phyloP scores from a whole-genome alignment of 495 filamentous ascomycete genomes.

The Neurospora intermedia region DNA sequence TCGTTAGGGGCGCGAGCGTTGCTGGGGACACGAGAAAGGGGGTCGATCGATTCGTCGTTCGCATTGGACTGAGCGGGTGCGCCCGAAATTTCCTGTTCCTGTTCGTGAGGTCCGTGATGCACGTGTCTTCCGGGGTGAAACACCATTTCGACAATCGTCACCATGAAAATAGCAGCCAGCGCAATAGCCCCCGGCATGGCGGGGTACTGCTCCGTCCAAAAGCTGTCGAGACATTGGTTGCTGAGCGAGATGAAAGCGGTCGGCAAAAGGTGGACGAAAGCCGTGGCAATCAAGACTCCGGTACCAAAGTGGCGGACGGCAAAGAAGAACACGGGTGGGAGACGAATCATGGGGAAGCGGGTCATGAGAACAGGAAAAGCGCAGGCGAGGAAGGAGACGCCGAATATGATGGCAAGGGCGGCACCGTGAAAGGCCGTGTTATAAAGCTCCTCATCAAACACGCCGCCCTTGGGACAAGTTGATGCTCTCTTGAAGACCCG shows the following conservation, averaged over 20 bases:
- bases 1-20: neutral
- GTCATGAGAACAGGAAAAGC: slow-evolving; percentile 44
- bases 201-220: slow-evolving; percentile 63
- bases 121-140: slow-evolving; percentile 38
- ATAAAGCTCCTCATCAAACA: slow-evolving; percentile 35
- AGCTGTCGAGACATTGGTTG: slow-evolving; percentile 64
- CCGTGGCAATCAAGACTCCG: slow-evolving; percentile 76
- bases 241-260: slow-evolving; percentile 73
- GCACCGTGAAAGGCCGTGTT: slow-evolving; percentile 61
- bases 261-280: slow-evolving; percentile 74
- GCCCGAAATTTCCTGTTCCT: slow-evolving; percentile 22
- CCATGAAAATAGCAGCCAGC: slow-evolving; percentile 62
- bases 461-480: slow-evolving; percentile 1
- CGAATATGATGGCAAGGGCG: slow-evolving; percentile 62
- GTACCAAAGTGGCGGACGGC: slow-evolving; percentile 74
- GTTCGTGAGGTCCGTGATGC: slow-evolving; percentile 30
- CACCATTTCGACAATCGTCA: slow-evolving; percentile 67
- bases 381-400: slow-evolving; percentile 54
- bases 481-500: neutral
- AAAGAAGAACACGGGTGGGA: slow-evolving; percentile 48
- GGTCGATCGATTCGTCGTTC: neutral
- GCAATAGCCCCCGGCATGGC: slow-evolving; percentile 71
- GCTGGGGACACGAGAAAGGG: neutral
- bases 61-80: slow-evolving; percentile 16
- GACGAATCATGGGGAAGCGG: slow-evolving; percentile 33